These are phyloP conservation scores for Tilletia indica DNA, from an alignment of 1,284 basidiomycete species.

Conservation along the genomic window DNA sequence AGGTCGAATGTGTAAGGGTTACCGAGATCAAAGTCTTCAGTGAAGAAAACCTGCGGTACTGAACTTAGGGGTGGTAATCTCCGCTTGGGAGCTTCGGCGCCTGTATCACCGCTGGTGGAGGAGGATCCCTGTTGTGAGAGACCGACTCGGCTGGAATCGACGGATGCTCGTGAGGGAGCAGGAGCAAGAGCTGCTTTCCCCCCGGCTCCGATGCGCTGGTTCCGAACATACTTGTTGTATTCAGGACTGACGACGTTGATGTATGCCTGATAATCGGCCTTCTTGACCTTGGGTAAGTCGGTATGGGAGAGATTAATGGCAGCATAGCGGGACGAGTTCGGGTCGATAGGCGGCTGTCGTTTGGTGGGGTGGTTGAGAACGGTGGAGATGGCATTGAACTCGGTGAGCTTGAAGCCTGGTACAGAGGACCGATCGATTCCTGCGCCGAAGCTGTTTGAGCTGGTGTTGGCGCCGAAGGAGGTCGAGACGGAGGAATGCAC, in stretches of 20 bases:
- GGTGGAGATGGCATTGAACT: constrained; percentile 32
- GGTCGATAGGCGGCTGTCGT: constrained; percentile 47
- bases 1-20: constrained; percentile 77
- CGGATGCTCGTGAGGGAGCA: neutral
- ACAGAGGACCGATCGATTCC: neutral
- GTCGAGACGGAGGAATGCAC: constrained; percentile 14
- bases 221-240: constrained; percentile 53
- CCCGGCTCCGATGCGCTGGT: constrained; percentile 37
- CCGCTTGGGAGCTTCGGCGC: constrained; percentile 31
- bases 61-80: constrained; percentile 63
- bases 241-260: constrained; percentile 39
- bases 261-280: constrained; percentile 44
- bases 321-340: constrained; percentile 47
- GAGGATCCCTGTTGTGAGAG: neutral
- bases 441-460: neutral
- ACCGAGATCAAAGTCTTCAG: constrained; percentile 77
- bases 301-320: constrained; percentile 38
- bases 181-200: constrained; percentile 27
- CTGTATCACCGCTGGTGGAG: neutral
- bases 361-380: constrained; percentile 52
- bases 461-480: neutral
- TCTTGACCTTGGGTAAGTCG: constrained; percentile 42
- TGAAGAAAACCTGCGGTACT: constrained; percentile 75
- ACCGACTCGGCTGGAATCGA: neutral
- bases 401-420: constrained; percentile 15